Evolutionary conservation across 345 rosid species (phyloP), one percentile per base, ranked within the genome.

Genomic region (Eutrema heterophyllum): DNA sequence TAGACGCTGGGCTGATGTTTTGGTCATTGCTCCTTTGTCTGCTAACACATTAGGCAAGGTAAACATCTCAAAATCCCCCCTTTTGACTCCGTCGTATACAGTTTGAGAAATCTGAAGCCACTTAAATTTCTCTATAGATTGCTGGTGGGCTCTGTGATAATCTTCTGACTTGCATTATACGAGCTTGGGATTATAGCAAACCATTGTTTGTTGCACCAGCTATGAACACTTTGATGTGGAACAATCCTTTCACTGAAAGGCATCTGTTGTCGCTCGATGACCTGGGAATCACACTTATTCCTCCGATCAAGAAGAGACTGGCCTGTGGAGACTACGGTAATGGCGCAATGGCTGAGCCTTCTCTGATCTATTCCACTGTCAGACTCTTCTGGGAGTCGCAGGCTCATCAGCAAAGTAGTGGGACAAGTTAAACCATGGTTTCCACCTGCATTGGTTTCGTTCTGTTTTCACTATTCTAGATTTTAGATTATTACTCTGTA

Each of bases 181-280:
- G 97, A 76, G 97, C 98, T 39, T 95, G 98, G 98, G 97, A 90
- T 79, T 87, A 92, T 75, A 80, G 65, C 82, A 92, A 92, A 74
- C 92, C 96, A 21, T 40, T 88, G 3, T 92, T 92, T 56, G 86
- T 95, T 15, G 96, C 97, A 3, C 97, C 97, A 0, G 85, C 97
- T 0, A 95, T 90, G 98, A 90, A 92, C 78, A 89, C 90, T 43
- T 84, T 92, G 77, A 91, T 86, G 93, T 94, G 99, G 97, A 88
- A 65, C 44, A 95, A 90, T 75, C 95, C 97, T 71, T 92, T 95
- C 78, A 90, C 97, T 0, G 97, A 92, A 67, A 70, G 87, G 13
- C 99, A 95, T 84, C 86, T 92, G 3, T 79, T 88, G 88, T 70
- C 83, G 21, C 81, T 88, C 29, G 98, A 90, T 64, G 99, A 95